Percentiles rank a stretch among this genome's conserved stretches.
Evolutionary conservation across 805 yeast species (phyloP).

Genomic region (Clavispora vitiphila): DNA sequence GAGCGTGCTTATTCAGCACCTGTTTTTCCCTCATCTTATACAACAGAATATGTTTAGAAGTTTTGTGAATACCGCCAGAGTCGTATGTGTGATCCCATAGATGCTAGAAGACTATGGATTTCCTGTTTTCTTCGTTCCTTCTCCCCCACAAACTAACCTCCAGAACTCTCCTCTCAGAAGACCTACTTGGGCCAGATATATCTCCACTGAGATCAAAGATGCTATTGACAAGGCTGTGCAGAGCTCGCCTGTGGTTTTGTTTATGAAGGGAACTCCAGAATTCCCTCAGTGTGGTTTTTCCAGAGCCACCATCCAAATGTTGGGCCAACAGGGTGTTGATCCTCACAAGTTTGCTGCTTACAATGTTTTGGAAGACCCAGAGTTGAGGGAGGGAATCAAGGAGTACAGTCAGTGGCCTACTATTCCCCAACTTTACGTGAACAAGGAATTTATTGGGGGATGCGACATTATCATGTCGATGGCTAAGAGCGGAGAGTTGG

Average conservation of each 20-base stretch:
- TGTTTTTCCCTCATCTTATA: not conserved
- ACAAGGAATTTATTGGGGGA: constrained; percentile 93
- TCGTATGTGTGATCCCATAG: constrained; percentile 8
- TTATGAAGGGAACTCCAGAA: constrained; percentile 98
- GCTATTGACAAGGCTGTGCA: constrained; percentile 85
- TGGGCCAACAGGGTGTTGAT: constrained; percentile 96
- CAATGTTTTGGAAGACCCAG: constrained; percentile 92
- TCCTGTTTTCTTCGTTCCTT: not conserved
- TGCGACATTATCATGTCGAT: constrained; percentile 91
- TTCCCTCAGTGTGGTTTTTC: constrained; percentile 98
- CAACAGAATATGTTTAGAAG: constrained; percentile 7
- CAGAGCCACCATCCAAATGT: constrained; percentile 84
- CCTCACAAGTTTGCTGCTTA: constrained; percentile 95
- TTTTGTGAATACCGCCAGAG: constrained; percentile 9
- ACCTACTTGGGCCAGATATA: constrained; percentile 29
- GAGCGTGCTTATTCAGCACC: constrained; percentile 2
- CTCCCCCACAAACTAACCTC: not conserved
- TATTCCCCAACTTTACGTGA: constrained; percentile 90
- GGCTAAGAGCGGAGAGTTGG: constrained; percentile 88
- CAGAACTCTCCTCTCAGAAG: not conserved
- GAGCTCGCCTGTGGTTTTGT: constrained; percentile 90
- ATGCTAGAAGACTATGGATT: too few species aligned
- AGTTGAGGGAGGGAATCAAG: constrained; percentile 90
- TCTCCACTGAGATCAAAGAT: constrained; percentile 72
- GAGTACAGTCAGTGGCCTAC: constrained; percentile 98